Evolutionary conservation across 331 rosid species (phyloP).

Genomic region (Phaseolus coccineus): DNA sequence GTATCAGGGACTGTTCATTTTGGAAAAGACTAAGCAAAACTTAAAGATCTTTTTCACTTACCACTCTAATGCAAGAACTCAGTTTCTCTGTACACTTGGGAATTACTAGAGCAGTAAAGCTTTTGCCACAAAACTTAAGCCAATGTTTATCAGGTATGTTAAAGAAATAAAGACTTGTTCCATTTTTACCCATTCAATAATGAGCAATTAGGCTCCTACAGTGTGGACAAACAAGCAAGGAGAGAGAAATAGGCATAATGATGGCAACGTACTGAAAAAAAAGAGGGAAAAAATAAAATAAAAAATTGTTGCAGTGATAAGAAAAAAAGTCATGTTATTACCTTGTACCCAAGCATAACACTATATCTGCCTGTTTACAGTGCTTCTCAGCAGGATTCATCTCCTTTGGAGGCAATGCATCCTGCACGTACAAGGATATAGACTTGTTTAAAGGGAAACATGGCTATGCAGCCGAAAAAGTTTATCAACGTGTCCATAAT

Average conservation of each 20-base stretch:
- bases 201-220: conserved; percentile 2
- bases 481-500: neutral
- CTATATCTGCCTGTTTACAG: conserved; percentile 94
- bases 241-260: conserved; percentile 16
- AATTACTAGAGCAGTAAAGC: conserved; percentile 32
- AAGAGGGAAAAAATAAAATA: neutral
- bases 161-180: conserved; percentile 13
- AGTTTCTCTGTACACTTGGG: conserved; percentile 1
- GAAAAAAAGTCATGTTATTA: conserved; percentile 42
- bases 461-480: neutral
- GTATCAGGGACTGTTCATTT: conserved; percentile 2
- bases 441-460: conserved; percentile 27
- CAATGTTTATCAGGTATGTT: neutral
- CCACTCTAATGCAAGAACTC: conserved; percentile 22
- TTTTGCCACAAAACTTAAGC: conserved; percentile 16
- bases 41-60: conserved; percentile 14
- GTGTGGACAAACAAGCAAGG: conserved; percentile 11
- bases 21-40: conserved; percentile 24
- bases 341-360: conserved; percentile 98
- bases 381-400: conserved; percentile 96
- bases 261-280: neutral
- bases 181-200: conserved; percentile 21
- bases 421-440: conserved; percentile 57
- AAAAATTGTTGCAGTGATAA: conserved; percentile 4
- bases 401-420: conserved; percentile 94